Percentiles rank a stretch among this genome's conserved stretches.
These are phyloP conservation scores for Borealophlyctis nickersoniae DNA, from an alignment of 192 early-diverging fungal genomes.

Conservation along the genomic window DNA sequence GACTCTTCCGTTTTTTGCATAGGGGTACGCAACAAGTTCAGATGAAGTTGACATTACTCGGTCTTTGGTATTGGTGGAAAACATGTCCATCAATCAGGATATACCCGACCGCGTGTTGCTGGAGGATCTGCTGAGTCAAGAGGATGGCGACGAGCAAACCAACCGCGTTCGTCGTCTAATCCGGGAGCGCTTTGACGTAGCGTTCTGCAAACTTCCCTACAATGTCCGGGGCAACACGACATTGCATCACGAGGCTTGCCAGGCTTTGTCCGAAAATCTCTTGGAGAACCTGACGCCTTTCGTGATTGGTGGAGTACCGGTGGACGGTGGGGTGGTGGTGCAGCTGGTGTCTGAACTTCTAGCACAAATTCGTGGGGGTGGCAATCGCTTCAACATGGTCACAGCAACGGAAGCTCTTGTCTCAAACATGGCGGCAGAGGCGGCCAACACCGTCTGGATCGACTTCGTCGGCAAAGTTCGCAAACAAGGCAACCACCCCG, in stretches of 20 bases:
- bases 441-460: constrained; percentile 53
- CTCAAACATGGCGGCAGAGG: constrained; percentile 53
- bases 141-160: constrained; percentile 52
- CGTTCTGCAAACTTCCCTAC: constrained; percentile 50
- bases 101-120: constrained; percentile 42
- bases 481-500: constrained; percentile 42
- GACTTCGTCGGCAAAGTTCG: constrained; percentile 43
- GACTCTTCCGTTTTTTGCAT: constrained; percentile 6
- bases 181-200: constrained; percentile 35
- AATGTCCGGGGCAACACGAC: constrained; percentile 12
- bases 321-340: constrained; percentile 42
- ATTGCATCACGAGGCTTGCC: constrained; percentile 35
- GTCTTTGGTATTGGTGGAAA: constrained; percentile 46
- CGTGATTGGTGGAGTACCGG: constrained; percentile 40
- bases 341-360: constrained; percentile 51
- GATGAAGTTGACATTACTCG: constrained; percentile 41
- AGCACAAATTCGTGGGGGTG: constrained; percentile 49
- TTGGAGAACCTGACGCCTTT: constrained; percentile 38
- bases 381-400: constrained; percentile 56
- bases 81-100: constrained; percentile 54
- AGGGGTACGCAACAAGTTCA: constrained; percentile 39
- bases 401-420: constrained; percentile 53
- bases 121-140: constrained; percentile 42
- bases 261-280: constrained; percentile 33
- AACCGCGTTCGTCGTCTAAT: constrained; percentile 48